Evolutionary conservation across 139 green algal species (phyloP).

Genomic region (Pleodorina starrii): DNA sequence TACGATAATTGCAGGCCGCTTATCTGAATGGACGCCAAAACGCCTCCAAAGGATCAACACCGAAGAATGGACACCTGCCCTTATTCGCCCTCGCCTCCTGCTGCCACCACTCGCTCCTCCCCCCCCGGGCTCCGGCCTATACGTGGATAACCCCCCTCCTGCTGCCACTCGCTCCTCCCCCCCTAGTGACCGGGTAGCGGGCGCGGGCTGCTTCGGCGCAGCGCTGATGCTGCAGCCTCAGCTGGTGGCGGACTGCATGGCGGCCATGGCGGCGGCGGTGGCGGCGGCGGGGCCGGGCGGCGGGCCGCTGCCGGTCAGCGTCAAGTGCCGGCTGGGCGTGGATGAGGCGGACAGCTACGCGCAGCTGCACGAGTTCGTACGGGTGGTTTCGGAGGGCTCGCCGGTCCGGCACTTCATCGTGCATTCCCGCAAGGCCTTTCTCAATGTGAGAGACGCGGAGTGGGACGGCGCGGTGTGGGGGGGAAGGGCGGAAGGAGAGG

Average conservation of each 20-base stretch:
- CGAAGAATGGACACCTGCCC: too few species aligned
- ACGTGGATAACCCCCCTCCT: too few species aligned
- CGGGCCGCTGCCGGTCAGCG: slow-evolving; percentile 69
- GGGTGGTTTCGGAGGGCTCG: slow-evolving; percentile 74
- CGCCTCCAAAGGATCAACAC: too few species aligned
- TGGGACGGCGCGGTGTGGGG: not conserved
- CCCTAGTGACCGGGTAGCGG: slow-evolving; percentile 86
- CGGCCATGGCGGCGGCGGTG: slow-evolving; percentile 67
- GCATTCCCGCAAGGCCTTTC: slow-evolving; percentile 94
- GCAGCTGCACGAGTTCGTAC: slow-evolving; percentile 80
- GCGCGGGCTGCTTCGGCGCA: slow-evolving; percentile 93
- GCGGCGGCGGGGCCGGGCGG: not conserved
- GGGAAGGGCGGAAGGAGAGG: too few species aligned
- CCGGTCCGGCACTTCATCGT: slow-evolving; percentile 92
- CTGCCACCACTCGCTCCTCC: too few species aligned
- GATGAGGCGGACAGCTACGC: slow-evolving; percentile 78
- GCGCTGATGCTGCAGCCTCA: slow-evolving; percentile 88
- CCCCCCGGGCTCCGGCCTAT: too few species aligned
- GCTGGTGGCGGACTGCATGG: slow-evolving; percentile 83
- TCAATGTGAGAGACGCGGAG: slow-evolving; percentile 71
- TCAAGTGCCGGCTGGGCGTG: slow-evolving; percentile 93
- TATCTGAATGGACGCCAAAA: too few species aligned
- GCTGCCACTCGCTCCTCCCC: too few species aligned
- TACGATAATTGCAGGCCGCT: too few species aligned
- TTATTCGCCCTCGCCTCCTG: too few species aligned